These are phyloP conservation scores for Nissolia schottii DNA, from an alignment of 306 rosid species.

Conservation along the genomic window DNA sequence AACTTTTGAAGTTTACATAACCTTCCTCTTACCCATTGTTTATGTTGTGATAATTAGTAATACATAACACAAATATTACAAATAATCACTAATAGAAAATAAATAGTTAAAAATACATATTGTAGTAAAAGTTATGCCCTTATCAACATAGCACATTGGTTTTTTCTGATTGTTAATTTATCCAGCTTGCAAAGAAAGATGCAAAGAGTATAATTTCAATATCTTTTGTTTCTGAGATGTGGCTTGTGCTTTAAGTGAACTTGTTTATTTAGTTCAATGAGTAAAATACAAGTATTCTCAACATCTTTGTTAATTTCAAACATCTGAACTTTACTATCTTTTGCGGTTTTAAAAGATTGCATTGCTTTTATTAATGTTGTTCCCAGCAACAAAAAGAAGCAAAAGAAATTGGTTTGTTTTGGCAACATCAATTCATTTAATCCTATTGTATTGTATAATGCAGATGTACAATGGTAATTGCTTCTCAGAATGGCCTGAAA, in stretches of 20 bases:
- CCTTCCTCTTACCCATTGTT: too few species aligned
- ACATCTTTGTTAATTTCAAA: background rate
- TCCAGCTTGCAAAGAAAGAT: background rate
- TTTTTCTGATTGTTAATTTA: background rate
- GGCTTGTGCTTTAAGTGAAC: background rate
- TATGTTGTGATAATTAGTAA: too few species aligned
- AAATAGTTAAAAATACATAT: too few species aligned
- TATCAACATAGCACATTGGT: too few species aligned
- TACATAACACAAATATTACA: too few species aligned
- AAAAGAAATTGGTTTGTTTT: background rate
- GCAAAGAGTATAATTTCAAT: background rate
- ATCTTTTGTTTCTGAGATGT: background rate
- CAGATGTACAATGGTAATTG: slow-evolving; percentile 48
- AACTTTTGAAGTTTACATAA: too few species aligned
- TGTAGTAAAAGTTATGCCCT: too few species aligned
- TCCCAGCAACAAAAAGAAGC: background rate
- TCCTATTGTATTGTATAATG: background rate
- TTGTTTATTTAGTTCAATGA: background rate
- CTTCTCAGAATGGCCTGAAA: slow-evolving; percentile 36
- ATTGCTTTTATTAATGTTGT: background rate
- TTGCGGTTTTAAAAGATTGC: background rate
- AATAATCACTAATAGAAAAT: too few species aligned
- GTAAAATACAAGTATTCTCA: background rate
- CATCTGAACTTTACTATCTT: background rate
- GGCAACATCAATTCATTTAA: background rate